Conservation (phyloP, 2,329 filamentous ascomycete species). For the Massarina eburnea region DNA sequence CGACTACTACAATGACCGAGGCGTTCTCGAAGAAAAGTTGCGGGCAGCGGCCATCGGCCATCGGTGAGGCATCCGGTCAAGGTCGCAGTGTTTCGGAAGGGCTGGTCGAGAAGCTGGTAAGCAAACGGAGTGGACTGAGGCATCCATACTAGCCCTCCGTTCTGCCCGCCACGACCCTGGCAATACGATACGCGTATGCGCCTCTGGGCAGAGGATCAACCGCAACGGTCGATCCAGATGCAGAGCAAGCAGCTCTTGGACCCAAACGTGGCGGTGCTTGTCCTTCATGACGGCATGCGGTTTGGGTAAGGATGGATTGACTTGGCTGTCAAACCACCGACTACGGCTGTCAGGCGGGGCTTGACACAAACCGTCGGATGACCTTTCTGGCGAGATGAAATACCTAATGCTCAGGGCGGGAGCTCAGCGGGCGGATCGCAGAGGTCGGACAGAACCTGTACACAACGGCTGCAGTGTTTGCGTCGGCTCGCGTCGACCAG, state of each 20-base stretch:
- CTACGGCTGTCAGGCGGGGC: conserved; percentile 19
- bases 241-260: conserved; percentile 19
- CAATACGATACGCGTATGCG: conserved; percentile 20
- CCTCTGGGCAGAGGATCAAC: conserved; percentile 25
- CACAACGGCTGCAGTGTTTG: conserved; percentile 35
- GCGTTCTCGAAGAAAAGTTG: conserved; percentile 13
- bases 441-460: conserved; percentile 28
- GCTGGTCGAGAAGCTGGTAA: conserved; percentile 15
- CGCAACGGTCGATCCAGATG: conserved; percentile 23
- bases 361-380: conserved; percentile 17
- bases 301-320: conserved; percentile 26
- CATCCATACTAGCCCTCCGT: conserved; percentile 9
- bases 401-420: conserved; percentile 7
- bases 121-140: conserved; percentile 24
- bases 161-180: conserved; percentile 12
- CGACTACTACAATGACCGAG: conserved; percentile 17
- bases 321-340: conserved; percentile 20
- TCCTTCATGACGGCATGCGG: conserved; percentile 20
- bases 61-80: conserved; percentile 28
- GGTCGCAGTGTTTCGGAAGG: conserved; percentile 23
- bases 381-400: conserved; percentile 14
- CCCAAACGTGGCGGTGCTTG: conserved; percentile 21
- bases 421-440: conserved; percentile 18
- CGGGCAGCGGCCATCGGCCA: conserved; percentile 3
- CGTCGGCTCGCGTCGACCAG: conserved; percentile 24